These are phyloP conservation scores for sorghum (Sorghum bicolor) DNA, from an alignment of 176 grass and related monocot genomes.

Conservation along the genomic window DNA sequence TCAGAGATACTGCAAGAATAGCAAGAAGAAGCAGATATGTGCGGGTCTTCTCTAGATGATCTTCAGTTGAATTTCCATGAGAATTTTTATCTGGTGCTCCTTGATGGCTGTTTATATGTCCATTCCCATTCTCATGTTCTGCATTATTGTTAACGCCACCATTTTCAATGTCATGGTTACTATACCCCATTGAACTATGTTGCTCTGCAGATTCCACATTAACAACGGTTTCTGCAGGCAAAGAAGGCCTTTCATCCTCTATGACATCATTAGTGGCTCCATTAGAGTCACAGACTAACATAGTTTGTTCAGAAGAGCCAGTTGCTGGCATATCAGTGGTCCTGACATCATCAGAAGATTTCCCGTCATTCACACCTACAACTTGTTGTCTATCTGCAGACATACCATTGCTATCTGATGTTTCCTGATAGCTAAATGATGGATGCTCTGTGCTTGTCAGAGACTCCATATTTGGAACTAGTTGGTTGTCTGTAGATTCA, in stretches of 20 bases:
- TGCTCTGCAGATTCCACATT: background rate
- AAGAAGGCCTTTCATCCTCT: background rate
- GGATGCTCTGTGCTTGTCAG: background rate
- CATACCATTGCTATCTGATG: background rate
- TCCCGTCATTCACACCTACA: background rate
- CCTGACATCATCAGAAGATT: background rate
- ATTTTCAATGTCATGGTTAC: background rate
- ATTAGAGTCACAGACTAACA: background rate
- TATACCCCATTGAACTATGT: background rate
- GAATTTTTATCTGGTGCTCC: background rate
- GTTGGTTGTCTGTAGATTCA: background rate
- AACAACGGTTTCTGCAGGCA: background rate
- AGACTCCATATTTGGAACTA: background rate
- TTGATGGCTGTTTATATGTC: background rate
- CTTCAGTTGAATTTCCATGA: background rate
- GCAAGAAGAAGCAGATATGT: slow-evolving; percentile 41
- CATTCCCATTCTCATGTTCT: slow-evolving; percentile 13
- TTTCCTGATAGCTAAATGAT: background rate
- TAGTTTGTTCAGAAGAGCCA: background rate
- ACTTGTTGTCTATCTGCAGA: background rate
- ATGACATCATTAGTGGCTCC: background rate
- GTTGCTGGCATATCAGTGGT: background rate
- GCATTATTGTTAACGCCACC: background rate
- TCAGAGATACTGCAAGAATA: slow-evolving; percentile 48
- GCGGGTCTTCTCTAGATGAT: slow-evolving; percentile 37